These are phyloP conservation scores for Albophoma yamanashiensis DNA, from an alignment of 2,329 filamentous ascomycete species.

Conservation along the genomic window DNA sequence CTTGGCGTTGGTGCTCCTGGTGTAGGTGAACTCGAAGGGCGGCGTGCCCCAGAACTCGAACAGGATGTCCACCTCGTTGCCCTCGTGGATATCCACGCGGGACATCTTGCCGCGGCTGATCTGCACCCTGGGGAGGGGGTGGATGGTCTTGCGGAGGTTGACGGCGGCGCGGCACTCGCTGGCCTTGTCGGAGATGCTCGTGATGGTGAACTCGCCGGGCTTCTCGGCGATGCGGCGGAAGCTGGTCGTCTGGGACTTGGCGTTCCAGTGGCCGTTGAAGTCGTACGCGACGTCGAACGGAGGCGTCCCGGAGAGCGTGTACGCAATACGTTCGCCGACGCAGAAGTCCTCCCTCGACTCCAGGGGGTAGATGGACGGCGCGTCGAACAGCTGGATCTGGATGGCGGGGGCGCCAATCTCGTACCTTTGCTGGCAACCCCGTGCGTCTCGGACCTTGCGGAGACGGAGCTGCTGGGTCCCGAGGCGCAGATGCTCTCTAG, in stretches of 20 bases:
- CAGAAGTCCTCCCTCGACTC: conserved; percentile 84
- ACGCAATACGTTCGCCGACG: conserved; percentile 88
- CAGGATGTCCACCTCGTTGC: conserved; percentile 81
- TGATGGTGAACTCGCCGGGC: conserved; percentile 81
- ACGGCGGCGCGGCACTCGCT: conserved; percentile 78
- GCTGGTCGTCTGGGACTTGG: conserved; percentile 65
- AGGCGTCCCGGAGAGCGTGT: conserved; percentile 79
- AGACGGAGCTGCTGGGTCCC: conserved; percentile 87
- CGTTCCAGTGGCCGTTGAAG: conserved; percentile 75
- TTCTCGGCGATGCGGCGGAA: conserved; percentile 92
- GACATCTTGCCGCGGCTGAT: conserved; percentile 76
- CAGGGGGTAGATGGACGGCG: conserved; percentile 79
- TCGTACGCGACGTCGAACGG: conserved; percentile 91
- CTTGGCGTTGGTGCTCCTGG: conserved; percentile 73
- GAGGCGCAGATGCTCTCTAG: conserved; percentile 71
- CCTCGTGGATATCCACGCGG: conserved; percentile 91
- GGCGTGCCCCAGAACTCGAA: conserved; percentile 95
- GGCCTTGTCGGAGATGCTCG: conserved; percentile 74
- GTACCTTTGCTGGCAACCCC: conserved; percentile 74
- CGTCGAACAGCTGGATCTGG: conserved; percentile 85
- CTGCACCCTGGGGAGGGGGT: conserved; percentile 82
- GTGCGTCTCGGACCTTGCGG: conserved; percentile 76
- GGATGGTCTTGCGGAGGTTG: conserved; percentile 71
- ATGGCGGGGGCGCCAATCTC: conserved; percentile 65
- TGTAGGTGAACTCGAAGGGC: conserved; percentile 97